A percentile compares a stretch with the other conserved stretches of the same genome.
Evolutionary conservation across 441 rosid species (phyloP).

Genomic region (Euphorbia celastroides): DNA sequence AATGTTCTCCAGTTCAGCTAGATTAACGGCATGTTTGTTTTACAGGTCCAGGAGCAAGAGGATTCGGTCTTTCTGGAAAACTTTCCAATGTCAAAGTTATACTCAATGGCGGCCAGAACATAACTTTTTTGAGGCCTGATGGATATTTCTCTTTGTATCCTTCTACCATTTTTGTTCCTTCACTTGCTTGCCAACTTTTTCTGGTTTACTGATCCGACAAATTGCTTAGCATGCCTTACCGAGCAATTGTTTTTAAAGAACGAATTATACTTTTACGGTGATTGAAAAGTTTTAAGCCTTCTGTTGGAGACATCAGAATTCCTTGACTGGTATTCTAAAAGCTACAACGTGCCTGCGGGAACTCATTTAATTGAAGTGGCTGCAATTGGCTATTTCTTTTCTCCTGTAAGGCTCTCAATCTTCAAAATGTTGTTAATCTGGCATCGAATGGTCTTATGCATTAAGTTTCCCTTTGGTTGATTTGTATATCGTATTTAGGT

Average conservation of each 20-base stretch:
- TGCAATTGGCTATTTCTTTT: slow-evolving; percentile 84
- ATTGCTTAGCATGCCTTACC: background rate
- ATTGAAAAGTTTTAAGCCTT: slow-evolving; percentile 1
- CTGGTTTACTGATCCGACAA: background rate
- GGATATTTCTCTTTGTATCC: slow-evolving; percentile 98
- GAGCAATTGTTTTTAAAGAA: background rate
- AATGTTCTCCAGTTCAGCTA: slow-evolving; percentile 9
- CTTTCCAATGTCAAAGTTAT: slow-evolving; percentile 68
- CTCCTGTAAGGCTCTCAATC: slow-evolving; percentile 56
- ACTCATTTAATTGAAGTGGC: slow-evolving; percentile 94
- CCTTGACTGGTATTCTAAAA: slow-evolving; percentile 51
- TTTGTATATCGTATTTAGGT: slow-evolving; percentile 44
- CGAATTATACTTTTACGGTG: background rate
- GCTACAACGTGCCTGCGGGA: slow-evolving; percentile 86
- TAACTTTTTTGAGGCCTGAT: slow-evolving; percentile 84
- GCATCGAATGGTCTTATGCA: slow-evolving; percentile 4
- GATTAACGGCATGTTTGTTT: slow-evolving; percentile 17
- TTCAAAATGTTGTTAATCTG: background rate
- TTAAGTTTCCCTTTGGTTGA: slow-evolving; percentile 9
- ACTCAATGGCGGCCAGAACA: slow-evolving; percentile 75
- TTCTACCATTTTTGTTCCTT: slow-evolving; percentile 13
- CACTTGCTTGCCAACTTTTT: slow-evolving; percentile 1
- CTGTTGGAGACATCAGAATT: slow-evolving; percentile 12
- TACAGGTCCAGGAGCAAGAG: slow-evolving; percentile 46
- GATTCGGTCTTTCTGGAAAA: slow-evolving; percentile 57